These are phyloP conservation scores for Heteromeles arbutifolia DNA, from an alignment of 306 rosid species.

Conservation along the genomic window DNA sequence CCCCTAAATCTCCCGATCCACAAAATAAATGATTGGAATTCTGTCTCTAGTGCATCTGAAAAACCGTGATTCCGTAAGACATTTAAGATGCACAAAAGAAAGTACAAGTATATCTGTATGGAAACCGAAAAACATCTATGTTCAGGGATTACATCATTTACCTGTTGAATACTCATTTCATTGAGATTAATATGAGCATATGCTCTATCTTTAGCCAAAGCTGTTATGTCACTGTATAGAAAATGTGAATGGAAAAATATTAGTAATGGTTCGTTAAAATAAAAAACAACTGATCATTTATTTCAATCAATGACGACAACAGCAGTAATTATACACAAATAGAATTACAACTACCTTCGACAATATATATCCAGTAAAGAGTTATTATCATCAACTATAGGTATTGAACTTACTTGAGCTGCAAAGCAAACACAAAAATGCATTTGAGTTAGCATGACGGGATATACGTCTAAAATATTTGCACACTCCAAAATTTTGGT, in stretches of 20 bases:
- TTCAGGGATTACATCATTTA: constrained; percentile 10
- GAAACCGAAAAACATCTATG: not conserved
- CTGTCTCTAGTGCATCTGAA: not conserved
- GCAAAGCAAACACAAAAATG: constrained; percentile 25
- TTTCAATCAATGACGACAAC: not conserved
- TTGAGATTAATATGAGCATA: constrained; percentile 85
- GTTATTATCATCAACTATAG: constrained; percentile 88
- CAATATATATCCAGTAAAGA: constrained; percentile 91
- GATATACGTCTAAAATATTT: not conserved
- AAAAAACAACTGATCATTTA: constrained; percentile 4
- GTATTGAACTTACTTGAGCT: constrained; percentile 96
- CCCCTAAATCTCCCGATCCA: not conserved
- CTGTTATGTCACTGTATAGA: constrained; percentile 82
- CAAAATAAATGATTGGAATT: not conserved
- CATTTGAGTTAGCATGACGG: constrained; percentile 6
- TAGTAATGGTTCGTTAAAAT: not conserved
- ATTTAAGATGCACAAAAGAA: not conserved
- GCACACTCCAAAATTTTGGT: not conserved
- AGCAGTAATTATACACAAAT: not conserved
- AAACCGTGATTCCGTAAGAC: not conserved
- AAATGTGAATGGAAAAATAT: not conserved
- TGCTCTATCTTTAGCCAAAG: constrained; percentile 95
- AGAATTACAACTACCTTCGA: constrained; percentile 72
- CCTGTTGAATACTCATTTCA: constrained; percentile 96
- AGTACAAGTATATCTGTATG: not conserved